Base-by-base conservation (phyloP, 768 basidiomycete genomes). In the Boletus tylopilopsis region DNA sequence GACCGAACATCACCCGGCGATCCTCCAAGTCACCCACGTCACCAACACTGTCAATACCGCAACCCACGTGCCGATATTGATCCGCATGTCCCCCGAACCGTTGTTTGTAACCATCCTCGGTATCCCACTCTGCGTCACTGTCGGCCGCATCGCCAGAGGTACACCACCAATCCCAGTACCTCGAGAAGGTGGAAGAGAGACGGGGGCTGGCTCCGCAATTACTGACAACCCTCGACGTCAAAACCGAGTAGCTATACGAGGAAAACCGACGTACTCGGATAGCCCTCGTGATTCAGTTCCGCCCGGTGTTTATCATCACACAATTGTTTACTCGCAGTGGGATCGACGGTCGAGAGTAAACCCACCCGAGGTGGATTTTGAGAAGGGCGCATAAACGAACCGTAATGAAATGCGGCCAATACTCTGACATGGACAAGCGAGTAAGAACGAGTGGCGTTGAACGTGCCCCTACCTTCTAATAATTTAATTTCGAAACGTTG, bases 361-460 rank as follows among this genome's bases (percentile, higher is more conserved):
- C 87, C 88, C 36, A 90, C 76, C 11, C 79, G 78, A 2, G 88
- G 83, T 3, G 79, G 77, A 60, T 89, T 85, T 50, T 68, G 68
- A 1, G 84, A 85, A 1, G 87, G 87, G 50, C 81, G 75, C 0
- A 77, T 77, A 34, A 88, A 62, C 56, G 89, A 86, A 7, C 88
- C 88, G 61, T 80, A 89, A 64, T 89, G 78, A 61, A 81, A 90
- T 19, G 85, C 69, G 11, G 81, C 75, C 16, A 89, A 59, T 7
- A 82, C 84, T 13, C 88, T 87, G 55, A n/a, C 35, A 50, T 42
- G 22, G 34, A 16, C 24, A 23, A 4, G 24, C n/a, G 6, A 15
- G 13, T 23, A 15, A 25, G 27, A 23, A 48, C 45, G n/a, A 53
- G 57, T 21, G 29, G 42, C 41, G 22, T 35, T 25, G 23, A 33